These are phyloP conservation scores for Mucor lusitanicus DNA, from an alignment of 371 early-diverging fungal species.

Conservation along the genomic window DNA sequence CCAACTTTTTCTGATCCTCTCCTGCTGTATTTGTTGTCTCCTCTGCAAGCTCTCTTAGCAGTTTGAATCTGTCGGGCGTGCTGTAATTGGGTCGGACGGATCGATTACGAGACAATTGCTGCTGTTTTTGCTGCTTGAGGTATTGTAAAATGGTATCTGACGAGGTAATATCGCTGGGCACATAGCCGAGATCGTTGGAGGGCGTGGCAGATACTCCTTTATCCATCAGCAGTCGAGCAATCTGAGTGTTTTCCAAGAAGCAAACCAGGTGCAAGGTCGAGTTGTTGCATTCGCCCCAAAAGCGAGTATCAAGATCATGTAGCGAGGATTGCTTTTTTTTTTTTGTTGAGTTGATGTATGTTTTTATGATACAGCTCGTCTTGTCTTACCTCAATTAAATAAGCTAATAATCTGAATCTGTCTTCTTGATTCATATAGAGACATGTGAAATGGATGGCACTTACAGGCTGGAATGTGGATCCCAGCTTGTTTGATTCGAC, in stretches of 20 bases:
- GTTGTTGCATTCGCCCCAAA: slow-evolving; percentile 33
- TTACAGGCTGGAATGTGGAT: slow-evolving; percentile 25
- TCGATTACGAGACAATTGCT: not conserved
- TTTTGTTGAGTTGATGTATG: not conserved
- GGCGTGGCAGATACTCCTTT: slow-evolving; percentile 23
- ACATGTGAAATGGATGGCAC: slow-evolving; percentile 24
- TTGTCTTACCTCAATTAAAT: slow-evolving; percentile 30
- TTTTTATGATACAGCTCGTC: not conserved
- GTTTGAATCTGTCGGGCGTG: slow-evolving; percentile 25
- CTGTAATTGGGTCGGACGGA: slow-evolving; percentile 25
- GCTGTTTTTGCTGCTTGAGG: not conserved
- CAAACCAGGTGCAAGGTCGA: slow-evolving; percentile 29
- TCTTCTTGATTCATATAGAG: slow-evolving; percentile 7
- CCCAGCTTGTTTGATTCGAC: slow-evolving; percentile 20
- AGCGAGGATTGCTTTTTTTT: slow-evolving; percentile 23
- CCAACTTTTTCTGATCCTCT: not conserved
- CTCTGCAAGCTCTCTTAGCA: slow-evolving; percentile 21
- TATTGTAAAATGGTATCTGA: not conserved
- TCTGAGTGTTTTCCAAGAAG: slow-evolving; percentile 13
- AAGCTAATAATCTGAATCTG: slow-evolving; percentile 13
- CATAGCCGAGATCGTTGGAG: slow-evolving; percentile 24
- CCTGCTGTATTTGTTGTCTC: slow-evolving; percentile 11
- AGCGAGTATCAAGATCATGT: slow-evolving; percentile 34
- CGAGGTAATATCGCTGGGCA: slow-evolving; percentile 18
- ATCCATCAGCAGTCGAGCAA: slow-evolving; percentile 11